Percentiles rank a stretch among this genome's conserved stretches.
These are phyloP conservation scores for Pythium utonaiense DNA, from an alignment of 352 stramenopile genomes.

Conservation along the genomic window DNA sequence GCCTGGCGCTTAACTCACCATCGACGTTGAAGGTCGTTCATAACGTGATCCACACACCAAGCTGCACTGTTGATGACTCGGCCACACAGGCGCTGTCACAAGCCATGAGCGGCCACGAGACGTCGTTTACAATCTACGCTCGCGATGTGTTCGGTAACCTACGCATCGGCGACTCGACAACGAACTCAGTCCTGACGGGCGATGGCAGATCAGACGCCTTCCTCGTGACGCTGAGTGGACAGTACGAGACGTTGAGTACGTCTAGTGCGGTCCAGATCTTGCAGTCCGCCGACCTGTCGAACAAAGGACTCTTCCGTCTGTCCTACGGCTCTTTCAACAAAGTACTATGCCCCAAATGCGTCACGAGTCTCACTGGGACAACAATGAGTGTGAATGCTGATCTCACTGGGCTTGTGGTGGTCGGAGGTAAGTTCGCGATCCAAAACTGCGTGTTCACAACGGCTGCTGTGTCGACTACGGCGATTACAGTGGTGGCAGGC, in stretches of 20 bases:
- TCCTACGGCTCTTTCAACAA: conserved; percentile 62
- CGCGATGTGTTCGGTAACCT: conserved; percentile 94
- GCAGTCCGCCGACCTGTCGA: conserved; percentile 23
- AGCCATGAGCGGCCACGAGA: conserved; percentile 82
- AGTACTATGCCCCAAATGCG: conserved; percentile 53
- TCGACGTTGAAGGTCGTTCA: conserved; percentile 88
- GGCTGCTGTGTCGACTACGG: conserved; percentile 31
- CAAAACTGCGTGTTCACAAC: conserved; percentile 72
- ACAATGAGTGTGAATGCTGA: conserved; percentile 64
- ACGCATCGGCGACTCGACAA: conserved; percentile 65
- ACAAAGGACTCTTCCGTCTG: conserved; percentile 60
- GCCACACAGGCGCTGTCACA: conserved; percentile 58
- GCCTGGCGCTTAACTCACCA: conserved; percentile 40
- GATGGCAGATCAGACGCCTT: conserved; percentile 91
- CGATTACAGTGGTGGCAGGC: conserved; percentile 45
- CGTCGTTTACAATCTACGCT: conserved; percentile 83
- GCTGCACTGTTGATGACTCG: conserved; percentile 82
- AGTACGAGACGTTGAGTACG: conserved; percentile 66
- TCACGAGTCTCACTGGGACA: conserved; percentile 34
- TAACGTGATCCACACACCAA: conserved; percentile 79
- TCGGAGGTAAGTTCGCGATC: conserved; percentile 58
- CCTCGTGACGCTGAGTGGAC: conserved; percentile 75
- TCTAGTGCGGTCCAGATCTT: conserved; percentile 89
- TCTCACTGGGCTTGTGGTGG: conserved; percentile 52
- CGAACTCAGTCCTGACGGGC: conserved; percentile 61